Evolutionary conservation across 2,329 filamentous ascomycete species (phyloP), one percentile per base, ranked within the genome.

Genomic region (Ophiosphaerella herpotricha): DNA sequence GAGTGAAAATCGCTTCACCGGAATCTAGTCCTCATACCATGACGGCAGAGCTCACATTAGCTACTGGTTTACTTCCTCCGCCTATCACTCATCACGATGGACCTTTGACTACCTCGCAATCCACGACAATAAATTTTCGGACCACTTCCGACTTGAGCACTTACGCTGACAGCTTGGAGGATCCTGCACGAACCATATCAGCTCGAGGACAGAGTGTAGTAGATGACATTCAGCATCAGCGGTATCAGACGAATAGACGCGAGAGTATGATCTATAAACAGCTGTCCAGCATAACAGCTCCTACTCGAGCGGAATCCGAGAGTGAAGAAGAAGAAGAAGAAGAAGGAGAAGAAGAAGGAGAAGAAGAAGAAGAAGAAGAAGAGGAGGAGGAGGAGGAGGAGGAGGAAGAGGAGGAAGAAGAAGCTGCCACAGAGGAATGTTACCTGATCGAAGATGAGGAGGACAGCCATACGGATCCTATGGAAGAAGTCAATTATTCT

Each of bases 261-360:
- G 45, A 48, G 3, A 33, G n/a, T 6, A 11, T 39, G 7, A 41
- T 47, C 24, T 16, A 34, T 12, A 21, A 50, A 38, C 56, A 58
- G 31, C 37, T 60, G 16, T 50, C 53, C n/a, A 46, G 38, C 9
- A 44, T 58, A 5, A 55, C 46, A 21, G 57, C 52, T 18, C 55
- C 51, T 34, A n/a, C 41, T 9, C 41, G 49, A 16, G 23, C 29
- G 14, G 29, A 37, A 3, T 47, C 48, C 6, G 39, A 44, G 4
- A 44, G n/a, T 24, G 29, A 36, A 12, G 39, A 47, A 35, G 48
- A 38, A 23, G 54, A 55, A 34, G 24, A 24, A 13, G 24, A 24
- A n/a, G 29, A 36, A 12, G 39, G 45, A 35, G 47, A 38, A n/a
- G n/a, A n/a, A n/a, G n/a, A n/a, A n/a, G n/a, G n/a, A n/a, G n/a